Evolutionary conservation across 805 yeast genomes (phyloP), one percentile per base, ranked within the genome.

Genomic region (Debaryomyces maramus): DNA sequence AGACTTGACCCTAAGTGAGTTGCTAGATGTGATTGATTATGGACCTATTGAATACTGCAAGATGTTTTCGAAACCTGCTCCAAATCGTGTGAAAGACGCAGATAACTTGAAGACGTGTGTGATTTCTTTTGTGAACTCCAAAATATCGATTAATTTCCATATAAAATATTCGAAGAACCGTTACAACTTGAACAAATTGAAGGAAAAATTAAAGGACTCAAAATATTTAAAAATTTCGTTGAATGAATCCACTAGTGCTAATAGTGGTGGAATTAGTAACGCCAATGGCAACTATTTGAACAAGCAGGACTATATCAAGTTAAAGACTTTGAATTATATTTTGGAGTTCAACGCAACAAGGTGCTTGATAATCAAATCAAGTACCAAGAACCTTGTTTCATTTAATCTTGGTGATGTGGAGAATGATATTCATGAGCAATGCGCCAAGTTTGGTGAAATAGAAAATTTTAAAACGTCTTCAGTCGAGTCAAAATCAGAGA

Each of bases 11-110:
- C 44, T 68, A 21, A 47, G 53, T 9, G 61, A 65, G 15, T 55
- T 77, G 13, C 55, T 79, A 31, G 70, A 77, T 33, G 58, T 63
- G 22, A 67, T 82, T 7, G 76, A 75, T 31, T 70, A 56, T 53
- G 87, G 85, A 3, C 85, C 87, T 0, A 70, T 83, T 24, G 89
- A 83, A 55, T 77, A 76, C 49, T 70, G 80, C 44, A 70, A 72
- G 39, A 54, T 77, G 41, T 56, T 68, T 41, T 51, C 62, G 13
- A 59, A 51, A 28, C 55, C 58, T 10, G 55, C 66, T 6, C 62
- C 64, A 7, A 45, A 58, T 10, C 65, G 67, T 15, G 36, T 61
- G 18, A 52, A 55, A 24, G 54, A 48, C 15, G 46, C 50, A 10
- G 41, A 38, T 17, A 46, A 41, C 16, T 29, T 53, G 31, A 58